Evolutionary conservation across 371 early-diverging fungal genomes (phyloP).

Genomic region (Rhizopus microsporus): DNA sequence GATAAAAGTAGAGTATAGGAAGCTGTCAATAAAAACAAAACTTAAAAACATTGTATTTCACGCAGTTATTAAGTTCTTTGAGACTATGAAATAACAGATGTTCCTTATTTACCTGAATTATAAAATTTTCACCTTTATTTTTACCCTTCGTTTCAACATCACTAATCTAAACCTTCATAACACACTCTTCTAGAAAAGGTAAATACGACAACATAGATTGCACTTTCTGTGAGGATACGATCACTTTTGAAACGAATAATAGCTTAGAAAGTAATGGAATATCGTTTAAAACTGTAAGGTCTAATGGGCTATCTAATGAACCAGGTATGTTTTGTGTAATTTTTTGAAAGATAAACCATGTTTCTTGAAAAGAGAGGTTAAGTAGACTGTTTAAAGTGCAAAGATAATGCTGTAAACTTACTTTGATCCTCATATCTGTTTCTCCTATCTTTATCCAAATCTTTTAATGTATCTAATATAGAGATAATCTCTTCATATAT

Average conservation of each 20-base stretch:
- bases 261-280: constrained; percentile 19
- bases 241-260: constrained; percentile 13
- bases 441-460: constrained; percentile 60
- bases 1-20: too few relatives aligned
- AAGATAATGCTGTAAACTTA: constrained; percentile 26
- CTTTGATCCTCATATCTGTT: constrained; percentile 68
- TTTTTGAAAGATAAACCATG: constrained; percentile 36
- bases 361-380: constrained; percentile 17
- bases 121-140: too few relatives aligned
- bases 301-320: constrained; percentile 17
- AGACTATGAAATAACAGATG: too few relatives aligned
- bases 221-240: constrained; percentile 4
- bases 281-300: constrained; percentile 2
- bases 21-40: too few relatives aligned
- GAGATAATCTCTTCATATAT: constrained; percentile 53
- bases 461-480: constrained; percentile 51
- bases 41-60: too few relatives aligned
- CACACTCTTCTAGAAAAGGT: constrained; percentile 18
- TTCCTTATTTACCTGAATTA: too few relatives aligned
- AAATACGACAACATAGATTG: constrained; percentile 6
- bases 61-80: too few relatives aligned
- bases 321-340: constrained; percentile 19
- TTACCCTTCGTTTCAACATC: too few relatives aligned
- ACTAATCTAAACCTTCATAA: neutral
- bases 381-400: neutral